Evolutionary conservation across 305 asterid species (phyloP).

Genomic region (Solanum aculeatissimum): DNA sequence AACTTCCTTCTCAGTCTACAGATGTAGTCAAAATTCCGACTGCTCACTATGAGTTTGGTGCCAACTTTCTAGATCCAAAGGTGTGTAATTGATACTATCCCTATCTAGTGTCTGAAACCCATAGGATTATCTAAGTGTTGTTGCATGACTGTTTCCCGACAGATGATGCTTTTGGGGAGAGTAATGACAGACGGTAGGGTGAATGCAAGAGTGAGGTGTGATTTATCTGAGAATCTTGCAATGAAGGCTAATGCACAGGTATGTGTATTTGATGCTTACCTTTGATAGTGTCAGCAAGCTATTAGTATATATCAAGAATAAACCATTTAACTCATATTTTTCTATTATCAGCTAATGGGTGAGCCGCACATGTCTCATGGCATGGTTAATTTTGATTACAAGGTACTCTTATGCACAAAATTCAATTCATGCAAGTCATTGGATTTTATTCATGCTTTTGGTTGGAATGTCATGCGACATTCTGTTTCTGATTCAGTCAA

Average conservation of each 20-base stretch:
- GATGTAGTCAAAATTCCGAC: constrained; percentile 78
- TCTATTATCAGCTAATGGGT: constrained; percentile 46
- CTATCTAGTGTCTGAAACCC: background rate
- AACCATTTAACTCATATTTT: background rate
- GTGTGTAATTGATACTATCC: constrained; percentile 12
- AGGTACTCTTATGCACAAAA: constrained; percentile 27
- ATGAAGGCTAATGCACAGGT: constrained; percentile 83
- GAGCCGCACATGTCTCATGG: constrained; percentile 96
- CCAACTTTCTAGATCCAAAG: constrained; percentile 88
- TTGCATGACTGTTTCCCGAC: constrained; percentile 15
- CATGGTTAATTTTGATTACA: constrained; percentile 82
- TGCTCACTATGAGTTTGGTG: constrained; percentile 92
- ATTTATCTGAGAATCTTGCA: constrained; percentile 68
- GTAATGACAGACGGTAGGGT: constrained; percentile 85
- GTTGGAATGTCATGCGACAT: background rate
- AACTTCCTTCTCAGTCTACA: constrained; percentile 75
- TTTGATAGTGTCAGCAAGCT: background rate
- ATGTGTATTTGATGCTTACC: constrained; percentile 2
- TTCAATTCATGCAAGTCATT: background rate
- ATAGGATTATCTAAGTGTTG: background rate
- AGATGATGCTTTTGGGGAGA: constrained; percentile 93
- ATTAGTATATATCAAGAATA: background rate
- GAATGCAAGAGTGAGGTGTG: constrained; percentile 82
- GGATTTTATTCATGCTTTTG: background rate
- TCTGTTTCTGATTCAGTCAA: background rate